Evolutionary conservation across 2,329 filamentous ascomycete species (phyloP).

Genomic region (Colletotrichum filicis): DNA sequence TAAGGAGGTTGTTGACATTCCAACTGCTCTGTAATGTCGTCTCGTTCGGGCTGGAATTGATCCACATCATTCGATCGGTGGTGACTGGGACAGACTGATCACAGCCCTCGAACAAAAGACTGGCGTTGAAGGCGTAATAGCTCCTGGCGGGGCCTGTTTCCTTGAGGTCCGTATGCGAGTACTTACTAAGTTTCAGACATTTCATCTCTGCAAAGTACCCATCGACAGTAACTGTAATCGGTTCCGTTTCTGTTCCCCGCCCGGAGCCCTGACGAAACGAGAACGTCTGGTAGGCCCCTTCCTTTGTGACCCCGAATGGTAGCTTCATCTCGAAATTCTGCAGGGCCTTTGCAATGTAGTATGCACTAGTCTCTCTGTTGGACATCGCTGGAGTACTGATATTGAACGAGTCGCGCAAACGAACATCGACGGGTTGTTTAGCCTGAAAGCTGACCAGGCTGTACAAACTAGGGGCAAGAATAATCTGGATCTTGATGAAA

Average conservation of each 20-base stretch:
- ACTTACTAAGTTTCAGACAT: not conserved
- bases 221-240: constrained; percentile 2
- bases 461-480: constrained; percentile 22
- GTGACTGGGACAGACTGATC: not conserved
- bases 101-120: not conserved
- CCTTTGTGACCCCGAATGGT: constrained; percentile 8
- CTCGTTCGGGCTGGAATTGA: not conserved
- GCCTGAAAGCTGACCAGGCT: not conserved
- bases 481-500: constrained; percentile 16
- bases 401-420: constrained; percentile 1
- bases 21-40: not conserved
- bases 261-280: not conserved
- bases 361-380: not conserved
- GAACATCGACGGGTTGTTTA: not conserved
- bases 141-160: not conserved
- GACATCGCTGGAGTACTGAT: not conserved
- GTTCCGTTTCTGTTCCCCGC: not conserved
- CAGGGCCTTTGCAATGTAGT: constrained; percentile 4
- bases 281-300: constrained; percentile 20
- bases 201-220: constrained; percentile 2
- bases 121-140: too few relatives aligned
- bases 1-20: not conserved
- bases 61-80: not conserved
- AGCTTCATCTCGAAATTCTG: constrained; percentile 21
- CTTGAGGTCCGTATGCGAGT: not conserved